phyloP scores from a whole-genome alignment of 768 basidiomycete species.

The Auriscalpium microsporum region DNA sequence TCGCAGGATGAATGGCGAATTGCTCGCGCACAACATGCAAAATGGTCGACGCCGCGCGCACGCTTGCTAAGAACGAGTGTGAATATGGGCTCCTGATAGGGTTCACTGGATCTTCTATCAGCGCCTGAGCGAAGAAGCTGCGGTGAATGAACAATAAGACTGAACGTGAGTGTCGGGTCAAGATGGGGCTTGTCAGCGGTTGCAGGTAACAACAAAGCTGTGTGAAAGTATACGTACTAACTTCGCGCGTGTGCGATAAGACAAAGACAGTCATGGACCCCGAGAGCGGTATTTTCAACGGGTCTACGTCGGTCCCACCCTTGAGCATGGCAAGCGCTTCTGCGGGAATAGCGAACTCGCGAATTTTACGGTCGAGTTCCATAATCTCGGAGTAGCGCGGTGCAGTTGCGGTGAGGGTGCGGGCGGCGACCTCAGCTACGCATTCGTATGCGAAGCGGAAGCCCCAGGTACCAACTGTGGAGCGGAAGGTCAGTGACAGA shows the following conservation, averaged over 20 bases:
- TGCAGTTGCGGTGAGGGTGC: slow-evolving; percentile 54
- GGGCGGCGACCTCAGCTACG: slow-evolving; percentile 52
- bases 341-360: slow-evolving; percentile 49
- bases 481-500: not conserved
- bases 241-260: slow-evolving; percentile 28
- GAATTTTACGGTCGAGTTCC: slow-evolving; percentile 47
- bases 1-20: slow-evolving; percentile 33
- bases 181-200: slow-evolving; percentile 35
- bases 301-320: slow-evolving; percentile 22
- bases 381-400: slow-evolving; percentile 46
- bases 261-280: slow-evolving; percentile 33
- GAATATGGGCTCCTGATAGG: slow-evolving; percentile 41
- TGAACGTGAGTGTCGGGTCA: slow-evolving; percentile 16
- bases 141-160: slow-evolving; percentile 50
- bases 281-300: slow-evolving; percentile 15
- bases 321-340: slow-evolving; percentile 31
- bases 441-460: slow-evolving; percentile 59
- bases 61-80: slow-evolving; percentile 44
- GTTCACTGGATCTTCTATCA: slow-evolving; percentile 38
- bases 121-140: slow-evolving; percentile 48
- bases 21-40: slow-evolving; percentile 33
- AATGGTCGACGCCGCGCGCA: slow-evolving; percentile 41
- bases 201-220: slow-evolving; percentile 31
- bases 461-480: slow-evolving; percentile 49
- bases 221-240: slow-evolving; percentile 20